A percentile compares a stretch with the other conserved stretches of the same genome.
These are phyloP conservation scores for Cryphonectria parasitica DNA, from an alignment of 2,329 filamentous ascomycete genomes.

Conservation along the genomic window DNA sequence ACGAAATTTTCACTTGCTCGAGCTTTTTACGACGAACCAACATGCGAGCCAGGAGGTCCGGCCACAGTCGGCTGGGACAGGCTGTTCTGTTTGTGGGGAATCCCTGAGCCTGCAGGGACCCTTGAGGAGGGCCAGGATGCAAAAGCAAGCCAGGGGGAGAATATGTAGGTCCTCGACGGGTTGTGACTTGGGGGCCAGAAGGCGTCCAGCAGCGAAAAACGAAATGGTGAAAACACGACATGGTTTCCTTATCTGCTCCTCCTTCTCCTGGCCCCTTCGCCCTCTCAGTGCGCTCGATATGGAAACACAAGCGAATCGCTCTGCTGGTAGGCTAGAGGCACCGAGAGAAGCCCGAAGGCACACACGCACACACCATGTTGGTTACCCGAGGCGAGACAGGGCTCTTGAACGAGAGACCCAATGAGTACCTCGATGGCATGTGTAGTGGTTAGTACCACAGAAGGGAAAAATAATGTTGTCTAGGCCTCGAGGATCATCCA, in stretches of 20 bases:
- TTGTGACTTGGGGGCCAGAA: conserved; percentile 10
- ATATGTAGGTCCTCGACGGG: conserved; percentile 4
- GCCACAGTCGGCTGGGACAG: conserved; percentile 14
- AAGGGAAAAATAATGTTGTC: background rate
- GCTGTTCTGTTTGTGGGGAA: conserved; percentile 15
- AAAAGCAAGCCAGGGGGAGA: background rate
- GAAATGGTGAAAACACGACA: conserved; percentile 24
- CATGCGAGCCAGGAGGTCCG: background rate
- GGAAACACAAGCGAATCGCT: conserved; percentile 13
- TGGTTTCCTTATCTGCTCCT: background rate
- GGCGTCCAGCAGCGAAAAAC: background rate
- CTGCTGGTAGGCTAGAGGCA: background rate
- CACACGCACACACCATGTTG: background rate
- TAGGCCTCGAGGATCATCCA: background rate
- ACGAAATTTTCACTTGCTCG: conserved; percentile 13
- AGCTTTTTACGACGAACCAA: background rate
- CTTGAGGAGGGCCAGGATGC: conserved; percentile 7
- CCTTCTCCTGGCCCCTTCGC: background rate
- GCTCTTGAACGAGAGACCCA: background rate
- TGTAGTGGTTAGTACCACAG: background rate
- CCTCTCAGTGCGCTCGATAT: conserved; percentile 4
- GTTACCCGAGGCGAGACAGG: background rate
- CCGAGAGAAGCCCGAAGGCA: background rate
- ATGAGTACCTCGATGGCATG: background rate
- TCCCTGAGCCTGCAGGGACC: conserved; percentile 16